Conservation (phyloP, 148 eudicot species). For the Persicaria tinctoria region DNA sequence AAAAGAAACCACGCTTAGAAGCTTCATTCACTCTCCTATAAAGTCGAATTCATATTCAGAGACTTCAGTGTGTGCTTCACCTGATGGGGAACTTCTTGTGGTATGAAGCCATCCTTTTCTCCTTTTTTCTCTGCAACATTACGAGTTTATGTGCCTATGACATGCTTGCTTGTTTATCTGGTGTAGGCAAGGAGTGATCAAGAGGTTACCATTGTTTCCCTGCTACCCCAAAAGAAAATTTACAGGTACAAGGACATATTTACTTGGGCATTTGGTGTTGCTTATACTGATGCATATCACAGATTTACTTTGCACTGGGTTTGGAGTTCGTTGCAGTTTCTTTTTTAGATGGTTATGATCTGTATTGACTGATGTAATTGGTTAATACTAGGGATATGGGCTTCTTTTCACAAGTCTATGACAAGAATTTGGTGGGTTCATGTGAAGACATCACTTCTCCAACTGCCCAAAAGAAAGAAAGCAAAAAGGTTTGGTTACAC, state of each 20-base stretch:
- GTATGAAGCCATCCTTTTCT: conserved; percentile 27
- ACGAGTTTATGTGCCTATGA: neutral
- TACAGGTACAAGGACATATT: conserved; percentile 36
- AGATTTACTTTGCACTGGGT: neutral
- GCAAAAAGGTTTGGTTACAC: conserved; percentile 61
- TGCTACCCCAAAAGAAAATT: conserved; percentile 40
- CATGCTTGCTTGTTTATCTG: neutral
- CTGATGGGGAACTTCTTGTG: conserved; percentile 63
- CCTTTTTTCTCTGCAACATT: neutral
- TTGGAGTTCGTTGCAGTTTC: neutral
- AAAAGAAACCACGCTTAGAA: conserved; percentile 60
- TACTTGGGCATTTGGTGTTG: neutral
- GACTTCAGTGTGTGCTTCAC: conserved; percentile 48
- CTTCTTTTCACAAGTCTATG: conserved; percentile 46
- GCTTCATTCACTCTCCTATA: conserved; percentile 38
- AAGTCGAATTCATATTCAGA: conserved; percentile 44
- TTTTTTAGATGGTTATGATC: neutral
- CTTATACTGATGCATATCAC: too few relatives aligned
- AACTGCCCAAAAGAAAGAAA: conserved; percentile 52
- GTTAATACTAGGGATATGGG: conserved; percentile 43
- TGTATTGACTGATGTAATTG: neutral
- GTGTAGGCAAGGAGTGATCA: conserved; percentile 67
- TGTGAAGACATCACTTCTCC: conserved; percentile 35
- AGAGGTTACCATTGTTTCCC: conserved; percentile 60
- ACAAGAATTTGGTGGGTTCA: conserved; percentile 33